Percentiles rank a stretch among this genome's conserved stretches.
These are phyloP conservation scores for Phytophthora pistaciae DNA, from an alignment of 352 stramenopile species.

Conservation along the genomic window DNA sequence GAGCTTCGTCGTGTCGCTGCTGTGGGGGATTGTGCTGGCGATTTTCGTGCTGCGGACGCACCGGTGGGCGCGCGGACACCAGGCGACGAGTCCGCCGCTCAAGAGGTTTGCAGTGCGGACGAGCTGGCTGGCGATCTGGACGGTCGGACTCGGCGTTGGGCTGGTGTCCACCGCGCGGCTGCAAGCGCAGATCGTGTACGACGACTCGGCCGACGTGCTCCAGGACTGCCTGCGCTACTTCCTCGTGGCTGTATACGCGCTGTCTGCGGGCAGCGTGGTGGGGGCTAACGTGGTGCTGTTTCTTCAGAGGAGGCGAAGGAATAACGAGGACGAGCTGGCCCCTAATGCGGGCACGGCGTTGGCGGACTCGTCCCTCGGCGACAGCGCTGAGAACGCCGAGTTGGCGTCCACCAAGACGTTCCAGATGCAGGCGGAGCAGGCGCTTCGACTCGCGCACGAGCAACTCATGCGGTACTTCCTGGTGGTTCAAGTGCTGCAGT, in stretches of 20 bases:
- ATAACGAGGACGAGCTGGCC: conserved; percentile 16
- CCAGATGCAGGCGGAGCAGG: conserved; percentile 36
- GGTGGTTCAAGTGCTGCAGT: conserved; percentile 50
- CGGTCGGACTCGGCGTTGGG: conserved; percentile 49
- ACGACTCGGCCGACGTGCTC: conserved; percentile 4
- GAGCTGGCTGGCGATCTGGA: conserved; percentile 60
- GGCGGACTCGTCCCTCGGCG: conserved; percentile 26
- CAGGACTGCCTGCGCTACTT: conserved; percentile 40
- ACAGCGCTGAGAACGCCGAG: conserved; percentile 16
- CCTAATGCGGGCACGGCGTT: conserved; percentile 17
- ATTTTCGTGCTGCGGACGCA: conserved; percentile 54
- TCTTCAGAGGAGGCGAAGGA: conserved; percentile 20
- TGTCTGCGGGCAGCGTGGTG: conserved; percentile 44
- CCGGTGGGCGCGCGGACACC: conserved; percentile 6
- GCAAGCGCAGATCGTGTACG: conserved; percentile 32
- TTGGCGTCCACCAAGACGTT: conserved; percentile 41
- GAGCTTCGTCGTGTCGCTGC: conserved; percentile 54
- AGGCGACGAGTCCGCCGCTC: conserved; percentile 20
- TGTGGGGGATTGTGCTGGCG: conserved; percentile 62
- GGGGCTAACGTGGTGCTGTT: conserved; percentile 46
- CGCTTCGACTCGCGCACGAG: conserved; percentile 42
- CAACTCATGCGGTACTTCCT: conserved; percentile 64
- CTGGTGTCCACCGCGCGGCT: conserved; percentile 46
- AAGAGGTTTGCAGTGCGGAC: conserved; percentile 53
- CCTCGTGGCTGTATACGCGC: conserved; percentile 37